A percentile compares a stretch with the other conserved stretches of the same genome.
These are phyloP conservation scores for Novymonas esmeraldas DNA, from an alignment of 208 protist species.

Conservation along the genomic window DNA sequence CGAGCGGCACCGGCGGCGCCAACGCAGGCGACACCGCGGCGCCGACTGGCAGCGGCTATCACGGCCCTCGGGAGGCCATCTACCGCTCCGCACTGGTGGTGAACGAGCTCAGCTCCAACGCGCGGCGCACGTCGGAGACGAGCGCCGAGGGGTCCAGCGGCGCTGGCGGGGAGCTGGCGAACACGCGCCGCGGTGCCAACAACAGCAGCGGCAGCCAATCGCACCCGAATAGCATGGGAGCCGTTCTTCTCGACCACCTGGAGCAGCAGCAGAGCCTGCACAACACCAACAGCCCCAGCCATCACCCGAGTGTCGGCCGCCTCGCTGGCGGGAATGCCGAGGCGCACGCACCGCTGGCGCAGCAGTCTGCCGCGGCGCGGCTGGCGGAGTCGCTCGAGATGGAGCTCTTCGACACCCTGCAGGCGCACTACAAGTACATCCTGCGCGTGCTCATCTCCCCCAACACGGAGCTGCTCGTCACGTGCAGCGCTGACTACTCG, in stretches of 20 bases:
- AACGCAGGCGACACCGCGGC: slow-evolving; percentile 11
- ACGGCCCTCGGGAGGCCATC: slow-evolving; percentile 42
- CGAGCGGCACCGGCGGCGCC: slow-evolving; percentile 6
- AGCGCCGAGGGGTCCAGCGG: slow-evolving; percentile 6
- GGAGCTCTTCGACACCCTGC: slow-evolving; percentile 76
- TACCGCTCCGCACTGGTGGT: slow-evolving; percentile 70
- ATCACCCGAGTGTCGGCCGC: neutral
- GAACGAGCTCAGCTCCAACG: slow-evolving; percentile 44
- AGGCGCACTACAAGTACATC: slow-evolving; percentile 92
- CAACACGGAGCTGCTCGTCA: slow-evolving; percentile 64
- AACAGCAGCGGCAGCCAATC: slow-evolving; percentile 6
- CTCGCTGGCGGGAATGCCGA: slow-evolving; percentile 2
- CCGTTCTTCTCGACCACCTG: slow-evolving; percentile 41
- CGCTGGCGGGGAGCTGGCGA: slow-evolving; percentile 8
- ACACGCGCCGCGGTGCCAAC: slow-evolving; percentile 1
- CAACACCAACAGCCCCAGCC: slow-evolving; percentile 15
- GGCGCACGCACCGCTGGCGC: neutral
- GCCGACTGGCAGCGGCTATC: slow-evolving; percentile 9
- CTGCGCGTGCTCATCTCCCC: slow-evolving; percentile 81
- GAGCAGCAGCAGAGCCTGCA: slow-evolving; percentile 34
- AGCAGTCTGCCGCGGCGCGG: slow-evolving; percentile 9
- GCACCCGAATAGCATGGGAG: slow-evolving; percentile 37
- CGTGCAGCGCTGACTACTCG: slow-evolving; percentile 87
- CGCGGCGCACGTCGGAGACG: slow-evolving; percentile 15
- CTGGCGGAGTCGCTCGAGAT: slow-evolving; percentile 55